Percentiles rank a stretch among this genome's conserved stretches.
These are phyloP conservation scores for Trametes sanguinea DNA, from an alignment of 768 basidiomycete genomes.

Conservation along the genomic window DNA sequence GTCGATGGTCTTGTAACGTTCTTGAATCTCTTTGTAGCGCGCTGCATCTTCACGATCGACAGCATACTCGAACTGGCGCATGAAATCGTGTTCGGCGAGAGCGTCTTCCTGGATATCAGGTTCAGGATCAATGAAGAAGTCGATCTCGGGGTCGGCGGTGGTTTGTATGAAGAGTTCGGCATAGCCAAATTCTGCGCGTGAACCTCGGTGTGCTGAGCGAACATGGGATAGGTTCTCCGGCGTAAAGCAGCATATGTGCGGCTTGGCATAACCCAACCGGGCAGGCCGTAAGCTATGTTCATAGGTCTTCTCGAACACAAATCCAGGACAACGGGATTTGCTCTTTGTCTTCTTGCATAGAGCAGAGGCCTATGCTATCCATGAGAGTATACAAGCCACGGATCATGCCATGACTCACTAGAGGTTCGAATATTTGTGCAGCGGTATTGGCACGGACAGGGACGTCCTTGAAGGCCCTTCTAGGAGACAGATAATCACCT, in stretches of 20 bases:
- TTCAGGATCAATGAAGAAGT: conserved; percentile 20
- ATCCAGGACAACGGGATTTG: conserved; percentile 10
- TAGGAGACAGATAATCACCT: not conserved
- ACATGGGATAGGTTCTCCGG: not conserved
- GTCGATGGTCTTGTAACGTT: not conserved
- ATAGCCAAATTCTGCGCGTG: conserved; percentile 3
- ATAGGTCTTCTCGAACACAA: conserved; percentile 1
- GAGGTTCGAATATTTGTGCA: not conserved
- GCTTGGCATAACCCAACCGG: not conserved
- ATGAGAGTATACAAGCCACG: too few relatives aligned
- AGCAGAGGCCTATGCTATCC: not conserved
- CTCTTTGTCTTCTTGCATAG: not conserved
- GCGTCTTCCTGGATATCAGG: not conserved
- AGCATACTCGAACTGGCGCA: too few relatives aligned
- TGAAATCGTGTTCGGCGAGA: not conserved
- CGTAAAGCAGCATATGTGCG: conserved; percentile 14
- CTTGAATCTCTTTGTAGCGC: not conserved
- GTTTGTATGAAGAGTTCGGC: conserved; percentile 19
- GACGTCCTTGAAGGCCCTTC: not conserved
- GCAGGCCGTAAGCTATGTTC: not conserved
- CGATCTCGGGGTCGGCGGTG: not conserved
- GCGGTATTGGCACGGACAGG: not conserved
- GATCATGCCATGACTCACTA: not conserved
- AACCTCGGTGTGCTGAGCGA: not conserved
- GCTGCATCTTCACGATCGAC: not conserved